Conservation (phyloP, 1,284 basidiomycete species). For the Ustilago sp. region DNA sequence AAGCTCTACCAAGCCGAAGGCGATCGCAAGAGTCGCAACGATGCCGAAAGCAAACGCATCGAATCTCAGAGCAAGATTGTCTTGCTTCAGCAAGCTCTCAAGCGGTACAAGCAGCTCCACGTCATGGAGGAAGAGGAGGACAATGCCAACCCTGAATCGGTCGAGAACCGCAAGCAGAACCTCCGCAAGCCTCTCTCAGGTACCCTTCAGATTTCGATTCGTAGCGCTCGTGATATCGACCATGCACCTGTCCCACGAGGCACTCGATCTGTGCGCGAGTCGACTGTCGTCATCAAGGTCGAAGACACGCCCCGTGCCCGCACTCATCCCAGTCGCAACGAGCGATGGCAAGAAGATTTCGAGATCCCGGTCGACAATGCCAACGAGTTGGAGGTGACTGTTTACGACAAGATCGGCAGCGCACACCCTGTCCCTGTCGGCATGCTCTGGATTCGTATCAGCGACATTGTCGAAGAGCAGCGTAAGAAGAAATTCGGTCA, state of each 20-base stretch:
- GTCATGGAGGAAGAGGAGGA: constrained; percentile 85
- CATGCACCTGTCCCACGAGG: constrained; percentile 81
- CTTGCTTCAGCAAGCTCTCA: constrained; percentile 88
- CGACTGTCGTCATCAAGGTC: constrained; percentile 92
- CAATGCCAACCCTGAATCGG: constrained; percentile 72
- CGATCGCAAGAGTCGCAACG: constrained; percentile 78
- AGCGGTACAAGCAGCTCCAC: constrained; percentile 94
- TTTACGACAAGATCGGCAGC: constrained; percentile 89
- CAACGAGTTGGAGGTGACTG: constrained; percentile 96
- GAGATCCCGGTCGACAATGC: constrained; percentile 97
- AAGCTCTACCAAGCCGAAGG: constrained; percentile 88
- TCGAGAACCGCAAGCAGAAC: constrained; percentile 85
- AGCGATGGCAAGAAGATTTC: constrained; percentile 97
- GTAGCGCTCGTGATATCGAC: constrained; percentile 91
- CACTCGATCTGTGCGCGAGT: constrained; percentile 74
- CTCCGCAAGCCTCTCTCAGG: constrained; percentile 93
- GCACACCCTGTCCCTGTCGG: constrained; percentile 88
- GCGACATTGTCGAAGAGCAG: constrained; percentile 92
- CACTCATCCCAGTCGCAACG: constrained; percentile 91
- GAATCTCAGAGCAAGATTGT: constrained; percentile 98
- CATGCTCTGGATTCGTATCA: constrained; percentile 93
- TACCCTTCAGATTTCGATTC: constrained; percentile 88
- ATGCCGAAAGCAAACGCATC: constrained; percentile 91
- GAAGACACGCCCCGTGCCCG: constrained; percentile 93
- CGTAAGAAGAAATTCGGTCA: constrained; percentile 90